Evolutionary conservation across 2,329 filamentous ascomycete genomes (phyloP).

Genomic region (Ascochyta fabae): DNA sequence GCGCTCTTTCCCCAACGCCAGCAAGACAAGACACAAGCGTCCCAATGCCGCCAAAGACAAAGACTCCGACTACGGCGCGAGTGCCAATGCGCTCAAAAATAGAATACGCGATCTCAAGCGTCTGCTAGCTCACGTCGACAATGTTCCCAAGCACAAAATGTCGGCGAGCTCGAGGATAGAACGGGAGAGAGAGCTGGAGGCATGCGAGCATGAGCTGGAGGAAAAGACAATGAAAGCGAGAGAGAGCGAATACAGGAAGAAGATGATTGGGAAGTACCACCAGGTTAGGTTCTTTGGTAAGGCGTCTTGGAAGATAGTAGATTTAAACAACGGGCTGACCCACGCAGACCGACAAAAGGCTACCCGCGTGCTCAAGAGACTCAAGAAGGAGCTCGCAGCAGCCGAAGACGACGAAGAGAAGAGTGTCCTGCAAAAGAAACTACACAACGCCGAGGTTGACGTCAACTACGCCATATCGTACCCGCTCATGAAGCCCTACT

Average conservation of each 20-base stretch:
- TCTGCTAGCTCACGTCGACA: conserved; percentile 64
- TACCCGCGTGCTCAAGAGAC: conserved; percentile 68
- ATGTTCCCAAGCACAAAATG: conserved; percentile 56
- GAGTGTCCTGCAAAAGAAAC: conserved; percentile 58
- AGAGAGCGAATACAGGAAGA: conserved; percentile 66
- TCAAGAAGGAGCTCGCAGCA: conserved; percentile 63
- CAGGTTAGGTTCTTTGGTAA: conserved; percentile 85
- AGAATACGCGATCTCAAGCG: conserved; percentile 73
- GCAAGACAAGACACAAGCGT: conserved; percentile 24
- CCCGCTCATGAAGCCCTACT: conserved; percentile 73
- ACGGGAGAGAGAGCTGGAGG: conserved; percentile 73
- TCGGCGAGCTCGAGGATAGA: conserved; percentile 72
- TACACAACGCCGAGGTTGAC: conserved; percentile 76
- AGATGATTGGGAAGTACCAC: conserved; percentile 80
- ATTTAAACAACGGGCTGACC: conserved; percentile 13
- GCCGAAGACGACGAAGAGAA: conserved; percentile 60
- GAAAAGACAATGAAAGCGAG: conserved; percentile 53
- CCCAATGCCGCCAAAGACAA: conserved; percentile 30
- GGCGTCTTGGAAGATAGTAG: conserved; percentile 22
- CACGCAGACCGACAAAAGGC: conserved; percentile 74
- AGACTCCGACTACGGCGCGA: conserved; percentile 35
- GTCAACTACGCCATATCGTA: conserved; percentile 76
- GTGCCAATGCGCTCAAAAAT: conserved; percentile 71
- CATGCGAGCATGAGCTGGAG: conserved; percentile 68
- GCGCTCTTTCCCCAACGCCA: conserved; percentile 29